Base-by-base conservation (phyloP, 2,329 filamentous ascomycete genomes). In the Onygena corvina region DNA sequence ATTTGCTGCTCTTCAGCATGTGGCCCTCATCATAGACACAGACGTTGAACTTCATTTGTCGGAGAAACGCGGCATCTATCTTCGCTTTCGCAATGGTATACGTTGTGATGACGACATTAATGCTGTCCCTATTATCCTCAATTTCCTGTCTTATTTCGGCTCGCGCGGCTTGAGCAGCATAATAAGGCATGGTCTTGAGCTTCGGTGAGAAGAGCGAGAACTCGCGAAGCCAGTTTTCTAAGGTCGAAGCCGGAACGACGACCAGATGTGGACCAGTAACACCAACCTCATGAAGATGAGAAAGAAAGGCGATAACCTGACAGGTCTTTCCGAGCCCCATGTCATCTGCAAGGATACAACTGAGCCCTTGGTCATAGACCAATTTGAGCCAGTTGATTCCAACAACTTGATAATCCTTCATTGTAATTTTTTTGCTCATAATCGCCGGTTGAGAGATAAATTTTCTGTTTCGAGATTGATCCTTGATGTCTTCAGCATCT, bases 251-350 rank as follows among this genome's bases (percentile, higher is more conserved):
- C 3, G 92, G 92, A 1, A 96, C 92, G 23, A 98, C 81, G 31
- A 98, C 77, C 30, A 98, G 70, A 62, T 94, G 80, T 70, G 71
- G 87, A 60, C 86, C 87, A 71, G 60, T 79, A 61, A 70, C 74
- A 54, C 69, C 79, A 25, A 77, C 77, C 60, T 88, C 80, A 12
- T 85, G 80, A 21, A 98, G 72, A 58, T 94, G 83, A 12, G 87
- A 84, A 40, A 98, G 75, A 59, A 98, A 87, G 0, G 87, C 81
- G 57, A 98, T 94, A 53, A 96, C 87, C 61, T 98, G 90, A 59
- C 88, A 95, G 0, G 92, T 98, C 72, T 98, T 98, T 40, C 92
- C 92, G 34, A 90, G 72, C 40, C 73, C 92, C 92, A 98, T 98
- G 62, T 98, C 92, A 62, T 98, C 92, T 1, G 92, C 92, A 14